A percentile compares a stretch with the other conserved stretches of the same genome.
Evolutionary conservation across 78 protist genomes (phyloP).

Genomic region (Chrysochromulina tobinii): DNA sequence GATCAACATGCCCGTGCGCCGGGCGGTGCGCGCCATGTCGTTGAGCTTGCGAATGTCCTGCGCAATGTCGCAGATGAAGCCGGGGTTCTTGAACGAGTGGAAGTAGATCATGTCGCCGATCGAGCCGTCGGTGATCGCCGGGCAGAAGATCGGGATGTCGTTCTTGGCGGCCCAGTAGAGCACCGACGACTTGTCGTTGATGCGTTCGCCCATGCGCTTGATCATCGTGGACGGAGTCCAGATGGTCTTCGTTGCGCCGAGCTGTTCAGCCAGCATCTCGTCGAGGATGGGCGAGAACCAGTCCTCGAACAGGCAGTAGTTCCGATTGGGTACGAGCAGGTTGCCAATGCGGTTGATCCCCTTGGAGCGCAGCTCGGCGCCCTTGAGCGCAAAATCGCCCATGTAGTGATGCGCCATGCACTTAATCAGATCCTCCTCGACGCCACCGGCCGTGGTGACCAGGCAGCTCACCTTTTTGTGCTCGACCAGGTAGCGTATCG

Average conservation of each 20-base stretch:
- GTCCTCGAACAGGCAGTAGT: slow-evolving; percentile 69
- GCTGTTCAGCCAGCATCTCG: slow-evolving; percentile 49
- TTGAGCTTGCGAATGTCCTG: slow-evolving; percentile 83
- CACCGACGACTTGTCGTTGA: slow-evolving; percentile 85
- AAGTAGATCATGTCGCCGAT: slow-evolving; percentile 99
- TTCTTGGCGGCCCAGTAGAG: slow-evolving; percentile 93
- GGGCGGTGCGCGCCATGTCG: background rate
- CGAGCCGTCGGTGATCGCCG: slow-evolving; percentile 98
- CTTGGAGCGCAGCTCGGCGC: slow-evolving; percentile 50
- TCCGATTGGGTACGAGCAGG: slow-evolving; percentile 73
- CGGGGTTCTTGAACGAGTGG: slow-evolving; percentile 87
- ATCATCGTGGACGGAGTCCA: slow-evolving; percentile 97
- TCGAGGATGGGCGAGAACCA: slow-evolving; percentile 97
- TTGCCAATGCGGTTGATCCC: slow-evolving; percentile 98
- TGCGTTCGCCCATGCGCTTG: slow-evolving; percentile 90
- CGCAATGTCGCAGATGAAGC: slow-evolving; percentile 88
- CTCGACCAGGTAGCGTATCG: slow-evolving; percentile 84
- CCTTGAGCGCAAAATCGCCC: slow-evolving; percentile 91
- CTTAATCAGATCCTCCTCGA: slow-evolving; percentile 99
- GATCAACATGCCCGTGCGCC: slow-evolving; percentile 86
- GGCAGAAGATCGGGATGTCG: slow-evolving; percentile 97
- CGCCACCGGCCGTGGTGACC: slow-evolving; percentile 98
- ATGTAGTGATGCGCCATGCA: slow-evolving; percentile 93
- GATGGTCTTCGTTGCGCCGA: background rate
- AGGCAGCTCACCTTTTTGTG: slow-evolving; percentile 64